Conservation (phyloP, 1,284 basidiomycete genomes). For the Pseudozyma flocculosa region DNA sequence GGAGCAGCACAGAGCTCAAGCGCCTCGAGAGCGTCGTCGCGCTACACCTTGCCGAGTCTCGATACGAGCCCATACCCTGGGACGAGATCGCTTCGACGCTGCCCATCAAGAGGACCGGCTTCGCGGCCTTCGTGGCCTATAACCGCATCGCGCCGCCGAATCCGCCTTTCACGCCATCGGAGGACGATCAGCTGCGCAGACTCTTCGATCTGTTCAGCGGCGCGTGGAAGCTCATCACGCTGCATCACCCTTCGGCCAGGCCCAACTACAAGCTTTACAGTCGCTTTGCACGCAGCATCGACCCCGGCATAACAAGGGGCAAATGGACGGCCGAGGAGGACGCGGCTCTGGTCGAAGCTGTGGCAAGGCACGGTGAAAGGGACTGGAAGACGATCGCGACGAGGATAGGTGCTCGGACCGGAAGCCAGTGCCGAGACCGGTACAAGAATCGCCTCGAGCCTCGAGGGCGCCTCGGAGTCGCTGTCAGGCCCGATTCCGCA, state of each 20-base stretch:
- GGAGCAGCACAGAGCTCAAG: slow-evolving; percentile 10
- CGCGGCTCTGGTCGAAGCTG: slow-evolving; percentile 10
- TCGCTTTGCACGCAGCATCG: slow-evolving; percentile 19
- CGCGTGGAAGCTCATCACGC: slow-evolving; percentile 26
- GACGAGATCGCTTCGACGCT: slow-evolving; percentile 13
- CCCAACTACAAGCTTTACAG: slow-evolving; percentile 16
- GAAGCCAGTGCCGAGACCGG: slow-evolving; percentile 26
- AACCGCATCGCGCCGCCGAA: slow-evolving; percentile 12
- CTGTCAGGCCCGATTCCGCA: too few relatives aligned
- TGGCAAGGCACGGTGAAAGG: slow-evolving; percentile 7
- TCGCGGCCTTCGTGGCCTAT: slow-evolving; percentile 19
- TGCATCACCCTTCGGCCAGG: slow-evolving; percentile 6
- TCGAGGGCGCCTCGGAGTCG: too few relatives aligned
- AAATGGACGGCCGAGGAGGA: slow-evolving; percentile 23
- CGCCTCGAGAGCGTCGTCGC: slow-evolving; percentile 10
- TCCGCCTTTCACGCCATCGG: slow-evolving; percentile 11
- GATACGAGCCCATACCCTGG: slow-evolving; percentile 13
- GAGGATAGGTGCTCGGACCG: slow-evolving; percentile 18
- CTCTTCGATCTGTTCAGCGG: slow-evolving; percentile 29
- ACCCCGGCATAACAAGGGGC: slow-evolving; percentile 20
- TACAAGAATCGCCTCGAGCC: slow-evolving; percentile 18
- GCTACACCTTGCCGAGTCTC: slow-evolving; percentile 6
- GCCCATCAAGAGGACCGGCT: slow-evolving; percentile 13
- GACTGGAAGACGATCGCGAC: slow-evolving; percentile 21
- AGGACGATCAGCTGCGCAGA: slow-evolving; percentile 15